Evolutionary conservation across 371 early-diverging fungal species (phyloP), one percentile per base, ranked within the genome.

Genomic region (Enterospora canceri): DNA sequence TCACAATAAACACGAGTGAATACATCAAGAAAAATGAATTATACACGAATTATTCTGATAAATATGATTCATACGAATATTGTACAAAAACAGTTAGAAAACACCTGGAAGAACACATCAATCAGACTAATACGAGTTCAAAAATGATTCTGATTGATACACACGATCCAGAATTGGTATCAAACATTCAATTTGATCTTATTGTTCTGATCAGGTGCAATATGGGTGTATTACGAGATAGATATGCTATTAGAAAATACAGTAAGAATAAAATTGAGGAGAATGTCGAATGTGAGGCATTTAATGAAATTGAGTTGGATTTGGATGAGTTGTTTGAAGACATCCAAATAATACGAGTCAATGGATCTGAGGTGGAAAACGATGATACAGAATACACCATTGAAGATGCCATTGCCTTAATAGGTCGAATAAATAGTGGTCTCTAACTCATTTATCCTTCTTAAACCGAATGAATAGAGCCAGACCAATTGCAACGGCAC

Each of bases 201-300:
- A 88, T 94, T 1, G 83, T 94, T 62, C 90, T 93, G 0, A 82
- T 97, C 65, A 83, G 88, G 18, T 83, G 89, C 0, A 85, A 87
- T 62, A 90, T 87, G 56, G 76, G 75, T 23, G 83, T 85, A 2
- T 82, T 95, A 34, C 91, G 87, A 70, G 86, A 85, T 51, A 85
- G 95, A 55, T 84, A 94, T 73, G 84, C 84, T 60, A 83, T 83
- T 46, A 87, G 91, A 75, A 86, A 87, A 51, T 97, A 95, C 77
- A 83, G 83, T 68, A 75, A 82, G 50, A 84, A 85, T 50, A 97
- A 97, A 82, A 87, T 93, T 59, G 81, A 85, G 34, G 94, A 95
- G 79, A 97, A 95, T 73, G 84, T 95, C 71, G 88, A 91, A 73
- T 90, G 91, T 80, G 97, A 95, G 79, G 94, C 92, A 72, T 91